A percentile compares a stretch with the other conserved stretches of the same genome.
These are phyloP conservation scores for Suhomyces yuchorum DNA, from an alignment of 1,139 yeast species.

Conservation along the genomic window DNA sequence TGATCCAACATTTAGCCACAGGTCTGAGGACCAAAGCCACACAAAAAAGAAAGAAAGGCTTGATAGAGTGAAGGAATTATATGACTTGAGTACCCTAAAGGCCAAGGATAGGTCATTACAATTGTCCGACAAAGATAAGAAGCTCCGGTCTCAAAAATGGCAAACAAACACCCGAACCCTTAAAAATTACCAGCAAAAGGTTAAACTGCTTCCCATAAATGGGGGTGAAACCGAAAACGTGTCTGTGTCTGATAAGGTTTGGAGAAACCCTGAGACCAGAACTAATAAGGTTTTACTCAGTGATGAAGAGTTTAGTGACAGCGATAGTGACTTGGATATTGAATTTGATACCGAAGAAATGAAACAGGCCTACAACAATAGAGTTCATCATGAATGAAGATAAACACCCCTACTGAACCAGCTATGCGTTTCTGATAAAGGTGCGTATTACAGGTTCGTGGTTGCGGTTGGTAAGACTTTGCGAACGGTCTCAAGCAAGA, in stretches of 20 bases:
- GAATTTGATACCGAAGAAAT: constrained; percentile 21
- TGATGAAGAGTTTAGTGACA: constrained; percentile 13
- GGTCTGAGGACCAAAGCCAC: constrained; percentile 15
- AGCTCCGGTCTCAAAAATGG: constrained; percentile 26
- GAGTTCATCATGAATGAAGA: not conserved
- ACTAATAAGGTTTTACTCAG: constrained; percentile 14
- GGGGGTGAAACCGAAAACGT: constrained; percentile 5
- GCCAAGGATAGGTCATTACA: constrained; percentile 23
- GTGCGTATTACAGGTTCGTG: not conserved
- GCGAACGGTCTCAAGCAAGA: not conserved
- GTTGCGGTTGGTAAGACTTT: not conserved
- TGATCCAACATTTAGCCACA: constrained; percentile 44
- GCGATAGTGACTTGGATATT: constrained; percentile 24
- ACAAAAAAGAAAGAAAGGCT: constrained; percentile 18
- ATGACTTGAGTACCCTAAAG: constrained; percentile 25
- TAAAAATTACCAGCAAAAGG: constrained; percentile 21
- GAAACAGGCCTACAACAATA: constrained; percentile 18
- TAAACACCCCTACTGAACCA: too few species aligned
- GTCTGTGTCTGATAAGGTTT: constrained; percentile 2
- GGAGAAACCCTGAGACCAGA: constrained; percentile 5
- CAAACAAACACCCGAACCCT: constrained; percentile 22
- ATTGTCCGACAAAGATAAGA: constrained; percentile 23
- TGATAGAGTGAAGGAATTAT: constrained; percentile 25
- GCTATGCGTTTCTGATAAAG: too few species aligned
- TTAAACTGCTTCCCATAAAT: constrained; percentile 13